Conservation (phyloP, 2,329 filamentous ascomycete genomes). For the Colletotrichum eleusines region DNA sequence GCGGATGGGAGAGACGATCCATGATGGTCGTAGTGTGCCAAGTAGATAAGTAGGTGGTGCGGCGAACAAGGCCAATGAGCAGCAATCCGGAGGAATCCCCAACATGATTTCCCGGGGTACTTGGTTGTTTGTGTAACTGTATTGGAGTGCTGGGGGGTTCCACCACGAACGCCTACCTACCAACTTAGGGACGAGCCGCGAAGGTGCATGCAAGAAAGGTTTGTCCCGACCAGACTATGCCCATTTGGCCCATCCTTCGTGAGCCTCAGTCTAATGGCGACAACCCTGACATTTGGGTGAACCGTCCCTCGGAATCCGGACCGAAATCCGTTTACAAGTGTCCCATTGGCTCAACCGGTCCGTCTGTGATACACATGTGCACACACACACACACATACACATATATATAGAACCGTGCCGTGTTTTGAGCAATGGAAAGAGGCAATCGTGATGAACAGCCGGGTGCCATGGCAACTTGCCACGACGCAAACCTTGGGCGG, state of each 20-base stretch:
- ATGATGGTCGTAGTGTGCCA: neutral
- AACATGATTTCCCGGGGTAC: constrained; percentile 36
- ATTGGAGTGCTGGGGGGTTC: constrained; percentile 26
- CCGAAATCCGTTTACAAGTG: neutral
- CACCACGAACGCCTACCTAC: constrained; percentile 19
- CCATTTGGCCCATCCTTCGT: constrained; percentile 20
- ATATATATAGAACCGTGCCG: too few species aligned
- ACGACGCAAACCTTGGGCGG: constrained; percentile 5
- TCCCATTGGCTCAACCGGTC: too few species aligned
- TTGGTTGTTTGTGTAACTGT: too few species aligned
- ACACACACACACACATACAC: too few species aligned
- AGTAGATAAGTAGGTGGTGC: neutral
- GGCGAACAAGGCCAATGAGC: neutral
- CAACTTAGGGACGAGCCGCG: constrained; percentile 14
- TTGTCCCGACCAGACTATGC: constrained; percentile 34
- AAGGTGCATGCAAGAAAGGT: constrained; percentile 31
- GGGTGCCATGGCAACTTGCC: neutral
- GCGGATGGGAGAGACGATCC: too few species aligned
- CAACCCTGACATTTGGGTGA: neutral
- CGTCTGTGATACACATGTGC: neutral
- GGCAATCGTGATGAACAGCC: neutral
- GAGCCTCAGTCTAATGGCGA: constrained; percentile 28
- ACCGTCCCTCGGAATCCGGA: neutral
- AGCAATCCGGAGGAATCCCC: neutral
- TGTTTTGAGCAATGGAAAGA: neutral